Percentiles rank a stretch among this genome's conserved stretches.
phyloP scores from a whole-genome alignment of 768 basidiomycete species.

The Coprinopsis sp. region DNA sequence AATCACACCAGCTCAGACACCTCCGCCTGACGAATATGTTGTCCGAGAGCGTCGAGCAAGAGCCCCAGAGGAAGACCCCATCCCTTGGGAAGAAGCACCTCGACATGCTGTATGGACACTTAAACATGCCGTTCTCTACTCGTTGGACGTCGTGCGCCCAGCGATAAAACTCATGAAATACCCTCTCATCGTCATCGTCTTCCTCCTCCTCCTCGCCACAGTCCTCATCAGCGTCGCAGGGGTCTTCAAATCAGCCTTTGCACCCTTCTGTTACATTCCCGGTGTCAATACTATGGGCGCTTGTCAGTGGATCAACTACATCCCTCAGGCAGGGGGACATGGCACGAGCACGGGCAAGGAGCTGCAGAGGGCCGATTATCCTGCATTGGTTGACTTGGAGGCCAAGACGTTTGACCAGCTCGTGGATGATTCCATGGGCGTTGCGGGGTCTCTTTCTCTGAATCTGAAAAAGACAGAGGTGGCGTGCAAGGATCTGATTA shows the following conservation, averaged over 20 bases:
- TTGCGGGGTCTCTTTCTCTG: constrained; percentile 48
- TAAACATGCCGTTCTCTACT: constrained; percentile 25
- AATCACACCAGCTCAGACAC: too few species aligned
- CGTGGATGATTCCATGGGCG: constrained; percentile 50
- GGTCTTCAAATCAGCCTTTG: constrained; percentile 42
- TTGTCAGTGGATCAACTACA: constrained; percentile 30
- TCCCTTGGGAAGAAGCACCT: neutral
- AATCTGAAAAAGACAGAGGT: constrained; percentile 75
- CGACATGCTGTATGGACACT: neutral
- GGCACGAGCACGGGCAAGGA: neutral
- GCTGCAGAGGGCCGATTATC: constrained; percentile 55
- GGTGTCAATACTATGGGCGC: constrained; percentile 44
- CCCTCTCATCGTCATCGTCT: constrained; percentile 53
- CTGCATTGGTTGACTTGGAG: constrained; percentile 55
- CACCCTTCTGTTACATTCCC: constrained; percentile 62
- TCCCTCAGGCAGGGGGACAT: constrained; percentile 3
- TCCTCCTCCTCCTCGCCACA: constrained; percentile 46
- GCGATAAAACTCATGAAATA: constrained; percentile 47
- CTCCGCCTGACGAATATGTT: too few species aligned
- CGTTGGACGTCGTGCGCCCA: constrained; percentile 42
- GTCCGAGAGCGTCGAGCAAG: too few species aligned
- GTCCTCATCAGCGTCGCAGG: constrained; percentile 36
- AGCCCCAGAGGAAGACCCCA: too few species aligned
- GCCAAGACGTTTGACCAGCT: constrained; percentile 59
- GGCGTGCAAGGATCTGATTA: constrained; percentile 64